Base-by-base conservation (phyloP, 2,329 filamentous ascomycete species). In the Cytospora piceae region DNA sequence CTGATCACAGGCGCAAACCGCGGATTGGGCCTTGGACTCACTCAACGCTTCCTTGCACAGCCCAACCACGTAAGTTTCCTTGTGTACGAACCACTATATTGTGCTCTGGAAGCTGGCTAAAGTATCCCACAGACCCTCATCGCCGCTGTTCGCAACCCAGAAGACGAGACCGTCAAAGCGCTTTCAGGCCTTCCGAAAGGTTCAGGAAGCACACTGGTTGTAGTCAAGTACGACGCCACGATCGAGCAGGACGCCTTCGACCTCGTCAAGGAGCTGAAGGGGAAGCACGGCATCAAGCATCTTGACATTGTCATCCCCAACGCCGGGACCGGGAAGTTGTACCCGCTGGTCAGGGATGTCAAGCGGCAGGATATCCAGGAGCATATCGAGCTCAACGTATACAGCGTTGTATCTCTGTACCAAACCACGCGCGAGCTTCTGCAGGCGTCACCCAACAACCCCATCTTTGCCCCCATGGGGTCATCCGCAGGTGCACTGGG, bases 261-360 rank as follows among this genome's bases (percentile, higher is more conserved):
- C 20, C 77, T 78, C 4, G 72, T 78, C 4, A 61, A 73, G 37
- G 68, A 72, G 5, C 72, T 81, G 0, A 67, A 73, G 2, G 49
- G 63, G 4, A 46, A 63, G 6, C 67, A 76, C 20, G 74, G 74
- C 11, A 79, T 86, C 69, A 70, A 72, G 4, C 72, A 77, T 24
- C 71, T 86, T 3, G 83, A 86, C 67, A 71, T 83, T 8, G 77
- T 86, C 3, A 79, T 87, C 59, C 80, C 83, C 54, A 86, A 86
- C 69, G 83, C 83, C 0, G 83, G 78, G 14, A 78, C 82, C 15
- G 70, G 70, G 8, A 71, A 73, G 3, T 59, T 70, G 20, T 79
- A 70, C 51, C 76, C 75, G 0, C 67, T 70, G 0, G 74, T 79
- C 1, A 63, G 69, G 3, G 73, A 75, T 11, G 74, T 74, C 29